Percentiles rank a stretch among this genome's conserved stretches.
These are phyloP conservation scores for Infundibulicybe gibba DNA, from an alignment of 768 basidiomycete genomes.

Conservation along the genomic window DNA sequence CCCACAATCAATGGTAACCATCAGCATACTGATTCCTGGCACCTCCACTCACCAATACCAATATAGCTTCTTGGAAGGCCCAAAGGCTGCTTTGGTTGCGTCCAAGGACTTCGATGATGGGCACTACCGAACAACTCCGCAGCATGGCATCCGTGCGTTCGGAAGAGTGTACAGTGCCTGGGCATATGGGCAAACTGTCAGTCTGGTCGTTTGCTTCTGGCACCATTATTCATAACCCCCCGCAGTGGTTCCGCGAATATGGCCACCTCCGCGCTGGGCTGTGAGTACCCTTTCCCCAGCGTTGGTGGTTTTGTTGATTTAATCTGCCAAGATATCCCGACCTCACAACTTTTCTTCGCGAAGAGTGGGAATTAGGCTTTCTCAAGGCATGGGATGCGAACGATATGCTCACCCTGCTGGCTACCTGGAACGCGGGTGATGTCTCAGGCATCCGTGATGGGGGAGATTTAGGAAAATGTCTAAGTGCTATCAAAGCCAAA, in stretches of 20 bases:
- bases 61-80: conserved; percentile 54
- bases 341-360: conserved; percentile 44
- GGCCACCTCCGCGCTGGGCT: conserved; percentile 36
- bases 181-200: conserved; percentile 54
- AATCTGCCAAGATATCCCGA: conserved; percentile 34
- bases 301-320: not conserved
- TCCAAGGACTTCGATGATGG: conserved; percentile 56
- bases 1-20: conserved; percentile 52
- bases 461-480: conserved; percentile 35
- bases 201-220: conserved; percentile 7
- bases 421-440: conserved; percentile 50
- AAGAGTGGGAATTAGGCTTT: conserved; percentile 45
- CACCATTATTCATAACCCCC: not conserved
- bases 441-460: conserved; percentile 39
- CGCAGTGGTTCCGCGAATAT: conserved; percentile 53
- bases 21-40: not conserved
- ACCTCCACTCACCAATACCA: not conserved
- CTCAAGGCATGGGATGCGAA: conserved; percentile 48
- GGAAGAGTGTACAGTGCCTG: conserved; percentile 54
- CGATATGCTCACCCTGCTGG: conserved; percentile 42
- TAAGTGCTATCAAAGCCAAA: conserved; percentile 44
- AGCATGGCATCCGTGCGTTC: conserved; percentile 51
- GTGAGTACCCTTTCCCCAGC: conserved; percentile 17
- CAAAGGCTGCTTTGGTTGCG: conserved; percentile 48
- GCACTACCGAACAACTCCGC: conserved; percentile 43